Evolutionary conservation across 768 basidiomycete species (phyloP).

Genomic region (Suillus spraguei): DNA sequence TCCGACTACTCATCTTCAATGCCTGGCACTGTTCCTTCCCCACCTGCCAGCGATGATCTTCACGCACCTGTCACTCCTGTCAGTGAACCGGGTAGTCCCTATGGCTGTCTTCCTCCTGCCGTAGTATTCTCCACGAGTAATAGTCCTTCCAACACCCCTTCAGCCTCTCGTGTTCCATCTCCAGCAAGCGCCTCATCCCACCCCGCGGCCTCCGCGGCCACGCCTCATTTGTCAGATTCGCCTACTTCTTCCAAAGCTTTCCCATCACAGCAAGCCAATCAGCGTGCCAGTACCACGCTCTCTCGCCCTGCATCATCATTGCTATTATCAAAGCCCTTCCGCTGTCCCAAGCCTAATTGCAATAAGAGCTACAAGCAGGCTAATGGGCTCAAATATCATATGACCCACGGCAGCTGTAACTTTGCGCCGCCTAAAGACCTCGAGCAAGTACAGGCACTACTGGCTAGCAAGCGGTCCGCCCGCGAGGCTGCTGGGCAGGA

Average conservation of each 20-base stretch:
- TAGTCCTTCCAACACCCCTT: constrained; percentile 51
- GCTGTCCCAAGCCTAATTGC: constrained; percentile 93
- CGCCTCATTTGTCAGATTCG: constrained; percentile 24
- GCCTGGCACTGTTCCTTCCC: constrained; percentile 54
- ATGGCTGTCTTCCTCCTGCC: constrained; percentile 64
- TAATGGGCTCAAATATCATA: constrained; percentile 93
- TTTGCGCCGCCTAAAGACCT: constrained; percentile 89
- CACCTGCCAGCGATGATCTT: constrained; percentile 32
- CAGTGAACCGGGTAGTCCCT: constrained; percentile 35
- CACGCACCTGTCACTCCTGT: constrained; percentile 30
- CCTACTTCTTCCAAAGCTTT: constrained; percentile 26
- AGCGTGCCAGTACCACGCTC: constrained; percentile 47
- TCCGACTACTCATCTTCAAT: constrained; percentile 63
- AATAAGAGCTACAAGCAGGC: constrained; percentile 97
- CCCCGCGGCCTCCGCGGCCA: constrained; percentile 19
- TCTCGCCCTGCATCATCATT: constrained; percentile 58
- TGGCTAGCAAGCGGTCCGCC: constrained; percentile 49
- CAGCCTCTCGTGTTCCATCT: constrained; percentile 44
- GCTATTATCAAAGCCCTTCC: constrained; percentile 84
- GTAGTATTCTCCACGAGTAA: constrained; percentile 56
- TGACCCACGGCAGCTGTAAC: constrained; percentile 91
- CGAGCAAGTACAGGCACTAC: constrained; percentile 72
- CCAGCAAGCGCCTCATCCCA: constrained; percentile 27
- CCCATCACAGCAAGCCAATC: constrained; percentile 27
- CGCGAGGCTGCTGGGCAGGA: constrained; percentile 46